Evolutionary conservation across 768 basidiomycete genomes (phyloP), one percentile per base, ranked within the genome.

Genomic region (Hydnum rufescens): DNA sequence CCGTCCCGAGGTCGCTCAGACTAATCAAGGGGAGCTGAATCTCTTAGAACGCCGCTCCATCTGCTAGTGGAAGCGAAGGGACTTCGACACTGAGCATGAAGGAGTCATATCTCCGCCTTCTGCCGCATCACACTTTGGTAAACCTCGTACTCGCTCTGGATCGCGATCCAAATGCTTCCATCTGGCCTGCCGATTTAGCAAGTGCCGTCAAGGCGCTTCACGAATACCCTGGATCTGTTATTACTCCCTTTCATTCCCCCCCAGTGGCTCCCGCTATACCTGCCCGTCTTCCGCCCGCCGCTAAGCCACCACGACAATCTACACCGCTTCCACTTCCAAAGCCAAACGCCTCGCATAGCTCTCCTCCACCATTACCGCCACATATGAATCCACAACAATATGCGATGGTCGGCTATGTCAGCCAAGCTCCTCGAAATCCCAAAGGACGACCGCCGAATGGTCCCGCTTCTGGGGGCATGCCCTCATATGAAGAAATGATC

Each of bases 401-500:
- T 16, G 32, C 8, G 6, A 28, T 8, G 6, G 32, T 29, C 18
- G 6, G 29, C 13, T 50, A 29, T 29, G 44, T 13, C 13, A 28
- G 13, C 13, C 13, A 16, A 13, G 32, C 13, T 25, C 28, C 49
- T 1, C 44, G 44, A 13, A 47, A 47, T 26, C 16, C 8, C 8
- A 47, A 13, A 26, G 57, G 31, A 25, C 47, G 52, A 19, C 44
- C 62, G 1, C 57, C 55, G 19, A 60, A 49, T 32, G 58, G 52
- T 26, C 51, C 63, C 13, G 53, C 51, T 44, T 42, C 39, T 0
- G 72, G 71, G n/a, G 74, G 85, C 58, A 69, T 89, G 48, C 86
- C 86, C 4, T 82, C 80, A 57, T 90, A 90, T 53, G 86, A 90
- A 60, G 86, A 89, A 56, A 90, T 90, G 87, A 82, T 89, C 18